Percentiles rank a stretch among this genome's conserved stretches.
Conservation (phyloP, 768 basidiomycete genomes). For the Thelephora aurantiotincta region DNA sequence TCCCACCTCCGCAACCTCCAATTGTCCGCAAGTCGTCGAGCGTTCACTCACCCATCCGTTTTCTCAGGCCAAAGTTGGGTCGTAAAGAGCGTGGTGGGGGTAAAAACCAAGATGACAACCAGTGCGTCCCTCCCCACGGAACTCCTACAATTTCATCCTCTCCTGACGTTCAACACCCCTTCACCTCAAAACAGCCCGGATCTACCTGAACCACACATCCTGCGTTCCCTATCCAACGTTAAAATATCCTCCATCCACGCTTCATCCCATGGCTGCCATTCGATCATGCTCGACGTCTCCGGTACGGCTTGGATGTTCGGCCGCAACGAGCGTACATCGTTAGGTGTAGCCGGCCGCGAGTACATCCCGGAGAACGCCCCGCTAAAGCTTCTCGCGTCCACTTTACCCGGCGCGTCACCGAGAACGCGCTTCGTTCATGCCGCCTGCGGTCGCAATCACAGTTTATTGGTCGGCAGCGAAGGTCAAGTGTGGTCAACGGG, state of each 20-base stretch:
- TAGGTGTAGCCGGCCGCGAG: slow-evolving; percentile 40
- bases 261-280: slow-evolving; percentile 65
- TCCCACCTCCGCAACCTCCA: slow-evolving; percentile 3
- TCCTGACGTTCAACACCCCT: slow-evolving; percentile 1
- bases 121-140: slow-evolving; percentile 10
- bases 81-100: slow-evolving; percentile 51
- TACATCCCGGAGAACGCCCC: slow-evolving; percentile 65
- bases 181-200: slow-evolving; percentile 43
- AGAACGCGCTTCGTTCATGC: slow-evolving; percentile 52
- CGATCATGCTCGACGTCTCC: slow-evolving; percentile 54
- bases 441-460: slow-evolving; percentile 73
- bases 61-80: slow-evolving; percentile 56
- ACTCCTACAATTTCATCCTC: background rate
- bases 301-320: slow-evolving; percentile 88
- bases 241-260: slow-evolving; percentile 59
- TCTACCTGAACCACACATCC: slow-evolving; percentile 76
- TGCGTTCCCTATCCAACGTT: slow-evolving; percentile 79
- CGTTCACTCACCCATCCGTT: too few species aligned
- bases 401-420: slow-evolving; percentile 43
- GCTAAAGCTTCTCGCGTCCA: slow-evolving; percentile 37
- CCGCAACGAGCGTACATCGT: slow-evolving; percentile 54
- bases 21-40: slow-evolving; percentile 2
- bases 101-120: slow-evolving; percentile 26
- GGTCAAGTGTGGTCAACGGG: slow-evolving; percentile 81
- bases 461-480: slow-evolving; percentile 66